phyloP scores from a whole-genome alignment of 2,329 filamentous ascomycete species.

The Pyrenochaeta sp. region DNA sequence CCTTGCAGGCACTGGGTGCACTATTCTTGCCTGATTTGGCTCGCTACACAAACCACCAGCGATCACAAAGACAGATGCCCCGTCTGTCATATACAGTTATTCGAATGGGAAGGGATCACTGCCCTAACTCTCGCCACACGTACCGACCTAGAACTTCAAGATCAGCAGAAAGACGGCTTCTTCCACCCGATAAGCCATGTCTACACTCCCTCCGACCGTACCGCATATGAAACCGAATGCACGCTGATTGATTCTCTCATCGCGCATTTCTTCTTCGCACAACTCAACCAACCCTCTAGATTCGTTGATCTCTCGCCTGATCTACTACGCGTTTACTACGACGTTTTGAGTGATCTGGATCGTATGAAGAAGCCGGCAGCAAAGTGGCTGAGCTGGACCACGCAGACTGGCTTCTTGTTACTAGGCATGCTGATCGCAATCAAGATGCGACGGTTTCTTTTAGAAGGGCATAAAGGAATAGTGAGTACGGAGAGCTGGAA shows the following conservation, averaged over 20 bases:
- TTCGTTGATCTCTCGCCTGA: constrained; percentile 19
- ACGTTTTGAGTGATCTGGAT: constrained; percentile 15
- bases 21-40: constrained; percentile 32
- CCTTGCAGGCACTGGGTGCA: constrained; percentile 38
- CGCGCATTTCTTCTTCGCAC: constrained; percentile 2
- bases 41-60: neutral
- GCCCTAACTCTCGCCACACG: constrained; percentile 30
- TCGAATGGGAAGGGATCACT: constrained; percentile 31
- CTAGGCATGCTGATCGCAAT: constrained; percentile 27
- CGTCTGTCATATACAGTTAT: constrained; percentile 22
- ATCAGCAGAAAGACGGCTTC: neutral
- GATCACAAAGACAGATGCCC: constrained; percentile 16
- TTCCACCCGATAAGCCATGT: neutral
- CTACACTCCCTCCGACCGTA: neutral
- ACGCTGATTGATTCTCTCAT: constrained; percentile 15
- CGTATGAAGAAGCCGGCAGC: constrained; percentile 8
- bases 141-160: constrained; percentile 16
- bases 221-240: constrained; percentile 24
- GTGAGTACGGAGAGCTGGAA: constrained; percentile 22
- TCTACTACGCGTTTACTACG: constrained; percentile 17
- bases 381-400: constrained; percentile 25
- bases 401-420: constrained; percentile 13
- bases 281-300: neutral
- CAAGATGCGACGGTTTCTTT: constrained; percentile 28
- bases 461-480: constrained; percentile 15